Base-by-base conservation (phyloP, 768 basidiomycete genomes). In the Leccinellum rugosiceps region DNA sequence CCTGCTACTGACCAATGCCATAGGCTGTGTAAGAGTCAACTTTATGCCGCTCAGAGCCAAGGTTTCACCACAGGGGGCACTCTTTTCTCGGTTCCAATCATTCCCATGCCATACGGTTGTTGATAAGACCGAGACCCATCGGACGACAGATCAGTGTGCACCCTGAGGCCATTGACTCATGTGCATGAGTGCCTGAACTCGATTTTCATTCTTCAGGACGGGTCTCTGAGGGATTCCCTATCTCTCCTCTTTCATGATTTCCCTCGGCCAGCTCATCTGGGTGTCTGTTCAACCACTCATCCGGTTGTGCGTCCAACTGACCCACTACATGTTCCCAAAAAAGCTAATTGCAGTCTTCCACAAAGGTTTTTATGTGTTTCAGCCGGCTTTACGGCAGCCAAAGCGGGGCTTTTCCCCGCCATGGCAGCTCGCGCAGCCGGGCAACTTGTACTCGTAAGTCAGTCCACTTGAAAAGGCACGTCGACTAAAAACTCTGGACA, bases 401-500 rank as follows among this genome's bases (percentile, higher is more conserved):
- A 82, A 66, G 78, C 76, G 0, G 84, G 84, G 32, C 76, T 88
- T 26, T 81, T 90, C 41, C 80, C 86, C 4, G 66, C 77, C 1
- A 72, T 78, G 21, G 88, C 84, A 8, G 80, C 86, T 5, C 73
- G 80, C 51, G 83, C 85, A 5, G 78, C 77, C 1, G 85, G 83
- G 0, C 85, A 87, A 59, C 72, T 90, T 7, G 67, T 83, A 28
- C 70, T 90, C n/a, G 83, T 83, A 55, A 53, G 66, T 47, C 3
- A 26, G 0, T 15, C 25, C 9, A 15, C 34, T 30, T 14, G 3
- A 28, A 23, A 43, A 38, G 25, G 32, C 25, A 9, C 49, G 23
- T 41, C 41, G 25, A 46, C 47, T 6, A 30, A 31, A 14, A 25
- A 10, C 8, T 11, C 57, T 57, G 30, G 50, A 46, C 26, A 52